Evolutionary conservation across 2,329 filamentous ascomycete species (phyloP), one percentile per base, ranked within the genome.

Genomic region (Xylariaceae sp.): DNA sequence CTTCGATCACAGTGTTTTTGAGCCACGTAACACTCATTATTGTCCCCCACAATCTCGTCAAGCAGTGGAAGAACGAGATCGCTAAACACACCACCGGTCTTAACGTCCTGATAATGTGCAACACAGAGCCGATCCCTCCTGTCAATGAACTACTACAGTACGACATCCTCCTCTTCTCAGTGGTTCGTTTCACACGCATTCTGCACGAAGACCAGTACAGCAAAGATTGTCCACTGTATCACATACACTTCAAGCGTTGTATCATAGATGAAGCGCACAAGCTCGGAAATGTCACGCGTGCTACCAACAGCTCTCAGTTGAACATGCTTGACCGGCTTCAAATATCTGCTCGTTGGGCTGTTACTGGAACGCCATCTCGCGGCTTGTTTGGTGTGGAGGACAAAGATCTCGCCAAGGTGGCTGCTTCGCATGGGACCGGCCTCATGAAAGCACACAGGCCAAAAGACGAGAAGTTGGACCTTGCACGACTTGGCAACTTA

Each of bases 221-320:
- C 46, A 26, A 41, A 21, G 58, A 72, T 8, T 85, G 79, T 2
- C 76, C 83, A 0, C 62, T 96, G 13, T 78, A 78, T 27, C 63
- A 76, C 6, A 62, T 96, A 3, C 88, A 87, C 51, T 95, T 90
- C 73, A 82, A 95, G 52, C 75, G 90, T 2, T 81, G 94, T 32
- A 89, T 97, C 31, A 83, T 94, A 13, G 90, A 97, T 48, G 90
- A 96, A 68, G 90, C 90, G 0, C 88, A 96, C 58, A 84, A 76
- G 43, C 81, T 95, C 42, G 86, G 87, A 0, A 83, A 85, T 26
- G 76, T 75, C 1, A 73, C 63, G 15, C 43, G 47, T 5, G 66
- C 67, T 8, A 68, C 67, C 36, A 77, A 70, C 50, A 87, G 78
- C 31, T 69, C 73, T 28, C 53, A 79, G 4, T 64, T 76, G 14